Conservation (phyloP, 768 basidiomycete genomes). For the Trametes elegans region DNA sequence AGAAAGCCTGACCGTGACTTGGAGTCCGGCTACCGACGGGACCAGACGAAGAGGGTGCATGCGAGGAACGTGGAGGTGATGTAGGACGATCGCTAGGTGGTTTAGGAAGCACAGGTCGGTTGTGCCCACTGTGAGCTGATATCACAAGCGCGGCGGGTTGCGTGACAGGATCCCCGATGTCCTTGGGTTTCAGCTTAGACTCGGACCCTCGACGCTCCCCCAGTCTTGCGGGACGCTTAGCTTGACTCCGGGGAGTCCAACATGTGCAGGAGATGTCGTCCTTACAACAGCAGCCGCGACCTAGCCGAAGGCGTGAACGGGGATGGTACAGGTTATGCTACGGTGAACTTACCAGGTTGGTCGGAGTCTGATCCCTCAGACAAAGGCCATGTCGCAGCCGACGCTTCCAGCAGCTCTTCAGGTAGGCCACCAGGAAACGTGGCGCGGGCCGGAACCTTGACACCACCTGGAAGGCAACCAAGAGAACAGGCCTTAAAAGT, state of each 20-base stretch:
- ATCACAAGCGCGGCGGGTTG: conserved; percentile 26
- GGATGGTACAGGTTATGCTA: background rate
- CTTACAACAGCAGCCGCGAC: conserved; percentile 43
- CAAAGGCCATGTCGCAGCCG: conserved; percentile 44
- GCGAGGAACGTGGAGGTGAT: conserved; percentile 36
- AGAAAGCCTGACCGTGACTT: conserved; percentile 52
- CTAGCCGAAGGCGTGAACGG: background rate
- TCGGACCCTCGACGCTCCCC: conserved; percentile 3
- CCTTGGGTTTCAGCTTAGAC: conserved; percentile 1
- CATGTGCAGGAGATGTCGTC: conserved; percentile 54
- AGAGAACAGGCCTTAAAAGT: conserved; percentile 42
- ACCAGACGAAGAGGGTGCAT: conserved; percentile 45
- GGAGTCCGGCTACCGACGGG: conserved; percentile 42
- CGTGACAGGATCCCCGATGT: conserved; percentile 3
- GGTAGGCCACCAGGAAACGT: conserved; percentile 81
- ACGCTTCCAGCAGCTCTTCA: conserved; percentile 59
- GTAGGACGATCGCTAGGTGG: conserved; percentile 30
- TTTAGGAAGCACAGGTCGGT: conserved; percentile 68
- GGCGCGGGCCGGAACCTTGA: conserved; percentile 64
- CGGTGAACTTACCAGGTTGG: conserved; percentile 43
- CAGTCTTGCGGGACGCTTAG: conserved; percentile 11
- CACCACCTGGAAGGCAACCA: conserved; percentile 40
- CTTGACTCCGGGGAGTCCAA: conserved; percentile 38
- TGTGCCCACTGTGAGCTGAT: conserved; percentile 21
- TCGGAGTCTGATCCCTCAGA: conserved; percentile 62